Conservation (phyloP, 2,329 filamentous ascomycete species). For the Dactylellina cionopaga region DNA sequence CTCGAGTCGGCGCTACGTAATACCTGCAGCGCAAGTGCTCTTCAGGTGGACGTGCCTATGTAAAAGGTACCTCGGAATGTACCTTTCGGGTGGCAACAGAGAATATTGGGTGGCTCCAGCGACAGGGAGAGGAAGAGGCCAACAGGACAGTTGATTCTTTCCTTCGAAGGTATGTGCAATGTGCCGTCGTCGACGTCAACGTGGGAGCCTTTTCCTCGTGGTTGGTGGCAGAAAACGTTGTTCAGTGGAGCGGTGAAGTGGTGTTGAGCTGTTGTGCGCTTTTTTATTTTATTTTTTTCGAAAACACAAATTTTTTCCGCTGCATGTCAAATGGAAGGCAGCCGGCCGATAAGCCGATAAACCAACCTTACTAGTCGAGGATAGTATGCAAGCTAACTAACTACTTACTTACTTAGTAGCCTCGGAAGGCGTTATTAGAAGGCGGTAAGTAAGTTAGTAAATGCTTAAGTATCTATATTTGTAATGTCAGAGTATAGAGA, state of each 20-base stretch:
- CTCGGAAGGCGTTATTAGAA: no score
- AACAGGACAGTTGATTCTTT: no score
- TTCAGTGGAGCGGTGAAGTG: slow-evolving; percentile 5
- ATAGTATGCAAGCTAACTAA: background rate
- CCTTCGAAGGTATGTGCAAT: background rate
- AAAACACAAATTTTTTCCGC: slow-evolving; percentile 49
- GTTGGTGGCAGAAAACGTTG: background rate
- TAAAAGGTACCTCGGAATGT: background rate
- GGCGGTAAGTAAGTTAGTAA: no score
- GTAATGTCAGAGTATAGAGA: background rate
- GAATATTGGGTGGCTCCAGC: background rate
- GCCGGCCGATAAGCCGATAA: slow-evolving; percentile 32
- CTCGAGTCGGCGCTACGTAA: slow-evolving; percentile 36
- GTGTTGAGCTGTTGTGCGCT: slow-evolving; percentile 35
- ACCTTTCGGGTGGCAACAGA: background rate
- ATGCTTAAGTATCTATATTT: slow-evolving; percentile 1
- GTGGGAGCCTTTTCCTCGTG: no score
- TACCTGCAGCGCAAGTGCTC: no score
- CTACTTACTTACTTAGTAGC: background rate
- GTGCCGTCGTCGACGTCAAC: slow-evolving; percentile 1
- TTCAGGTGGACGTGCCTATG: background rate
- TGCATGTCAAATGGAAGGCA: no score
- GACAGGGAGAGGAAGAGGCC: background rate
- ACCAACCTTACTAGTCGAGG: no score
- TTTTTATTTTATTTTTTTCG: slow-evolving; percentile 27